Percentiles rank a stretch among this genome's conserved stretches.
phyloP scores from a whole-genome alignment of 2,329 filamentous ascomycete species.

The Pyrenophora seminiperda region DNA sequence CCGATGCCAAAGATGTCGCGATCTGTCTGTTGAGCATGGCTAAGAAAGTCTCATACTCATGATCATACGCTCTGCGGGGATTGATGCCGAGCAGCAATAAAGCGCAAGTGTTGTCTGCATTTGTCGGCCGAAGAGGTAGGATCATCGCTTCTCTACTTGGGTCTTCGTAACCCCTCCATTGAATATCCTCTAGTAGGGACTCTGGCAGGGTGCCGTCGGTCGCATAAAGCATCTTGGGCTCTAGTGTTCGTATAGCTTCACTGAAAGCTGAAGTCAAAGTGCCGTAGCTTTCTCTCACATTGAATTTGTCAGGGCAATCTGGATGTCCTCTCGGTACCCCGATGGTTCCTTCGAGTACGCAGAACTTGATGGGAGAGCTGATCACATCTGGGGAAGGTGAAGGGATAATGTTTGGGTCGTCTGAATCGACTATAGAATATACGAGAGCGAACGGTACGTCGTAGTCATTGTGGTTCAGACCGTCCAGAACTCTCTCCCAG shows the following conservation, averaged over 20 bases:
- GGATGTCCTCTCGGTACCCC: conserved; percentile 40
- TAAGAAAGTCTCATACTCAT: conserved; percentile 40
- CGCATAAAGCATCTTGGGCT: conserved; percentile 34
- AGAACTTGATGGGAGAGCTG: conserved; percentile 32
- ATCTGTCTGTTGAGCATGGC: conserved; percentile 41
- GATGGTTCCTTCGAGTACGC: conserved; percentile 41
- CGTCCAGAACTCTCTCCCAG: conserved; percentile 58
- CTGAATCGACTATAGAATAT: conserved; percentile 39
- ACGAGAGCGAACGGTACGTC: conserved; percentile 43
- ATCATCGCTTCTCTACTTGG: conserved; percentile 43
- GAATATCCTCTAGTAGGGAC: conserved; percentile 33
- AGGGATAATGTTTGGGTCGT: conserved; percentile 31
- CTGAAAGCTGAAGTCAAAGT: conserved; percentile 41
- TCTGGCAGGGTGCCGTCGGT: conserved; percentile 36
- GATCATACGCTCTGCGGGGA: conserved; percentile 41
- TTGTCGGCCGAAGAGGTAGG: conserved; percentile 40
- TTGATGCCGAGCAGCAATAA: conserved; percentile 43
- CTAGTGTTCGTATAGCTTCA: conserved; percentile 42
- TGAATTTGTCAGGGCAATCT: conserved; percentile 34
- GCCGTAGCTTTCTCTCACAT: conserved; percentile 37
- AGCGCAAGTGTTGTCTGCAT: conserved; percentile 38
- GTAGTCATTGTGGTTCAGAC: conserved; percentile 49
- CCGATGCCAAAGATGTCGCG: conserved; percentile 42
- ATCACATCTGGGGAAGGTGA: conserved; percentile 35
- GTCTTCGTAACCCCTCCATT: conserved; percentile 42